Evolutionary conservation across 345 rosid genomes (phyloP).

Genomic region (Kandelia obovata): DNA sequence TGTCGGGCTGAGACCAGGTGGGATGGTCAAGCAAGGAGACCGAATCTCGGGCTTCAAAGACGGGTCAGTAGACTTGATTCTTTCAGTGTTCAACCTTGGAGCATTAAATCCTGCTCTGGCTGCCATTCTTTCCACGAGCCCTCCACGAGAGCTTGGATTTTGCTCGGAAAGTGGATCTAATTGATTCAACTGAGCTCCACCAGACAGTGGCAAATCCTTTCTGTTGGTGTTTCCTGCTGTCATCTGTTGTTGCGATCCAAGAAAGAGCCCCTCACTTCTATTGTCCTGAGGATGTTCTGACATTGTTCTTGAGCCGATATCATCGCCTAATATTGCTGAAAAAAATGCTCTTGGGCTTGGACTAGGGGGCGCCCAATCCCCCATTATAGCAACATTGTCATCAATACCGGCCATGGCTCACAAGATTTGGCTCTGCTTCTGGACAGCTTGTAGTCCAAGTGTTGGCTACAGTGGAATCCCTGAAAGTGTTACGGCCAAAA

Average conservation of each 20-base stretch:
- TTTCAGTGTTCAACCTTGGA: constrained; percentile 35
- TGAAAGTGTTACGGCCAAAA: constrained; percentile 27
- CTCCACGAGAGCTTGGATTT: constrained; percentile 40
- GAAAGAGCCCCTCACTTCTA: constrained; percentile 33
- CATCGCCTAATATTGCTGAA: constrained; percentile 47
- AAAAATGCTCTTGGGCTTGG: constrained; percentile 60
- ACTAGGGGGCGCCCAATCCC: constrained; percentile 80
- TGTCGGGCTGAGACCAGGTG: constrained; percentile 36
- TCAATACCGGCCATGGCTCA: constrained; percentile 63
- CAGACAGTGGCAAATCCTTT: constrained; percentile 30
- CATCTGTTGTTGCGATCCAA: constrained; percentile 32
- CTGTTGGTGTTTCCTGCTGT: constrained; percentile 24
- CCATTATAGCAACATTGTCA: constrained; percentile 66
- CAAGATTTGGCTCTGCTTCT: constrained; percentile 18
- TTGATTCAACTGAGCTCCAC: constrained; percentile 28
- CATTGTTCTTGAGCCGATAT: constrained; percentile 36
- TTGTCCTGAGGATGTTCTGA: constrained; percentile 34
- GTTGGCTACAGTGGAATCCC: constrained; percentile 24
- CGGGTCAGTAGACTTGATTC: constrained; percentile 23
- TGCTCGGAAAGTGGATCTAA: constrained; percentile 36
- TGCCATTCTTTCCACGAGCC: constrained; percentile 33
- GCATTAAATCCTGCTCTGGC: constrained; percentile 38
- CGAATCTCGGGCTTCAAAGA: constrained; percentile 21
- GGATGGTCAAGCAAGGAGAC: constrained; percentile 33
- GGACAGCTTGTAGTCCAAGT: constrained; percentile 17